Base-by-base conservation (phyloP, 2,329 filamentous ascomycete genomes). In the Metarhizium guizhouense region DNA sequence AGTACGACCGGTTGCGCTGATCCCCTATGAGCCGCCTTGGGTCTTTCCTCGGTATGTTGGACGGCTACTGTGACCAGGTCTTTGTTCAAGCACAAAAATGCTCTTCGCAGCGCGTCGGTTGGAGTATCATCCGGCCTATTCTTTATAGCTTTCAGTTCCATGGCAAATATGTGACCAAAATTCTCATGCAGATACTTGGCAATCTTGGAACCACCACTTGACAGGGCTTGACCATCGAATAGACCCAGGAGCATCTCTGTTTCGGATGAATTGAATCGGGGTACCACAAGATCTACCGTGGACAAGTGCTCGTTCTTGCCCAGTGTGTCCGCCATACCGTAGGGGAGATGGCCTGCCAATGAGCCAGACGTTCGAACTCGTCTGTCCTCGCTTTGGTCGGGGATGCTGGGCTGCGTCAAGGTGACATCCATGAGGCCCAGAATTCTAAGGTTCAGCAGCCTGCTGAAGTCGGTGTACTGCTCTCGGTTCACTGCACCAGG, bases 401-500 rank as follows among this genome's bases (percentile, higher is more conserved):
- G 94, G 51, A 97, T 92, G 50, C 87, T 95, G 3, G 91, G 90
- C 50, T 93, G 90, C 18, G 90, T 96, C 59, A 97, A 81, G 0
- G 94, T 99, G 32, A 99, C 94, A 73, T 99, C 94, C 92, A 99
- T 99, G 64, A 99, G 73, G 30, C 94, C 94, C 42, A 99, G 79
- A 16, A 97, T 87, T 40, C 94, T 82, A 54, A 99, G 78, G 65
- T 95, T 93, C 53, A 80, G 77, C 47, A 99, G 77, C 0, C 88
- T 87, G 61, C 84, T 92, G 69, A 99, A 99, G 68, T 96, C 93
- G 0, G 93, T 95, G 56, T 77, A 95, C 52, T 73, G 68, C 80
- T 74, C 87, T 74, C 68, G 84, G 74, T 77, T 88, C 68, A 69
- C 80, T 64, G 68, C 76, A 60, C 66, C 78, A 65, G 67, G 76